phyloP scores from a whole-genome alignment of 2,329 filamentous ascomycete species.

The Venturia asperata region DNA sequence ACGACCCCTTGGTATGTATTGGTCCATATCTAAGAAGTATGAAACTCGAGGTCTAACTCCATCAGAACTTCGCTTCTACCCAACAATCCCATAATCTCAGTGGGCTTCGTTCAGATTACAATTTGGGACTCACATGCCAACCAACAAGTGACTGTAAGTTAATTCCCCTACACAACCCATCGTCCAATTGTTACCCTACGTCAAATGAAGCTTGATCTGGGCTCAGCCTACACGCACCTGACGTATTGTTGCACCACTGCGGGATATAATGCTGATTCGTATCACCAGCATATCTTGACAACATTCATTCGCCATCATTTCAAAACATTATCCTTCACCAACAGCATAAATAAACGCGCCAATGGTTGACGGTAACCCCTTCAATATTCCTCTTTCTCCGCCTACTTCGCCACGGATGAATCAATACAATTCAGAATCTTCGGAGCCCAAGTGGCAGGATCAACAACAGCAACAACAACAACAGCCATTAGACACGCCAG shows the following conservation, averaged over 20 bases:
- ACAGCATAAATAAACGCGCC: constrained; percentile 2
- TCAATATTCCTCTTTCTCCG: constrained; percentile 41
- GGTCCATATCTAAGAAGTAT: not conserved
- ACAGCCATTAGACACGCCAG: constrained; percentile 31
- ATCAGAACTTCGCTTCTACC: not conserved
- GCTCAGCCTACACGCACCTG: not conserved
- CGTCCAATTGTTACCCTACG: constrained; percentile 8
- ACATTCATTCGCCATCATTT: constrained; percentile 14
- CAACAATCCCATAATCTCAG: not conserved
- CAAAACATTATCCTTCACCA: not conserved
- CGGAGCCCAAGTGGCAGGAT: constrained; percentile 40
- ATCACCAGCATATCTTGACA: not conserved
- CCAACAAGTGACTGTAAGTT: constrained; percentile 9
- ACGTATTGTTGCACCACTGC: not conserved
- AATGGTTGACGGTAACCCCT: constrained; percentile 41
- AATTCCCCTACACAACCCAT: not conserved
- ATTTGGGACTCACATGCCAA: constrained; percentile 7
- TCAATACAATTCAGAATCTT: constrained; percentile 38
- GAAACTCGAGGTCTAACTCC: constrained; percentile 3
- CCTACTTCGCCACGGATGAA: constrained; percentile 46
- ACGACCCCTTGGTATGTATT: not conserved
- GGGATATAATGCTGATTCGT: not conserved
- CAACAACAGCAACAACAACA: constrained; percentile 29
- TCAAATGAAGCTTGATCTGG: not conserved
- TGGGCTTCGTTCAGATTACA: not conserved